Evolutionary conservation across 345 rosid species (phyloP).

Genomic region (Bretschneidera sinensis): DNA sequence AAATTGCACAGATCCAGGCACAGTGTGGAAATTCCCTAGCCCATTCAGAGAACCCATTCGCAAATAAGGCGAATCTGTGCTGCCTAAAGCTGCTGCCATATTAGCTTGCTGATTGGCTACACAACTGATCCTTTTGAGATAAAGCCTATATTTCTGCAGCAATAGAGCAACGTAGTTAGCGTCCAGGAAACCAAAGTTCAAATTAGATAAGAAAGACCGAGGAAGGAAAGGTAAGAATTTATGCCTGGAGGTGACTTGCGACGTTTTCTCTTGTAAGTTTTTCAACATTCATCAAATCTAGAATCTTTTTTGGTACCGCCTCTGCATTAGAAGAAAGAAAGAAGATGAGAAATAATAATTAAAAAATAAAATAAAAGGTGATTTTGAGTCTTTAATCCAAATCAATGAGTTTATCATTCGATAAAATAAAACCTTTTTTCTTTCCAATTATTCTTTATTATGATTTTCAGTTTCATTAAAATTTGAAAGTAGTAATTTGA

Average conservation of each 20-base stretch:
- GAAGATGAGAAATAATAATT: not conserved
- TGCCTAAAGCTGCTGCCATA: conserved; percentile 44
- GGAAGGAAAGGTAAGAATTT: conserved; percentile 5
- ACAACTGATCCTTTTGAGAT: conserved; percentile 65
- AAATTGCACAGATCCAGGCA: conserved; percentile 49
- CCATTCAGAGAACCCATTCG: conserved; percentile 52
- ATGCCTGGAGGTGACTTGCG: conserved; percentile 94
- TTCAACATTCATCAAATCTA: conserved; percentile 87
- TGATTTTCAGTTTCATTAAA: too few relatives aligned
- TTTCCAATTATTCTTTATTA: too few relatives aligned
- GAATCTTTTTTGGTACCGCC: conserved; percentile 96
- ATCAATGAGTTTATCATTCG: too few relatives aligned
- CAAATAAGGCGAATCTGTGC: conserved; percentile 55
- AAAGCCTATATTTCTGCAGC: conserved; percentile 74
- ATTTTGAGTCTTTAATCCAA: too few relatives aligned
- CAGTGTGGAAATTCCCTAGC: conserved; percentile 39
- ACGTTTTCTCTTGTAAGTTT: conserved; percentile 89
- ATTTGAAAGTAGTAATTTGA: too few relatives aligned
- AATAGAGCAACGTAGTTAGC: conserved; percentile 20
- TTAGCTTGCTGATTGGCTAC: conserved; percentile 64
- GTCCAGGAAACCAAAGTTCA: conserved; percentile 9
- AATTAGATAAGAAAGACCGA: not conserved
- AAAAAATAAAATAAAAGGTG: not conserved
- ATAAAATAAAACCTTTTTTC: too few relatives aligned
- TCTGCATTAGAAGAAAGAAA: conserved; percentile 42